These are phyloP conservation scores for Aspergillus candidus DNA, from an alignment of 2,329 filamentous ascomycete species.

Conservation along the genomic window DNA sequence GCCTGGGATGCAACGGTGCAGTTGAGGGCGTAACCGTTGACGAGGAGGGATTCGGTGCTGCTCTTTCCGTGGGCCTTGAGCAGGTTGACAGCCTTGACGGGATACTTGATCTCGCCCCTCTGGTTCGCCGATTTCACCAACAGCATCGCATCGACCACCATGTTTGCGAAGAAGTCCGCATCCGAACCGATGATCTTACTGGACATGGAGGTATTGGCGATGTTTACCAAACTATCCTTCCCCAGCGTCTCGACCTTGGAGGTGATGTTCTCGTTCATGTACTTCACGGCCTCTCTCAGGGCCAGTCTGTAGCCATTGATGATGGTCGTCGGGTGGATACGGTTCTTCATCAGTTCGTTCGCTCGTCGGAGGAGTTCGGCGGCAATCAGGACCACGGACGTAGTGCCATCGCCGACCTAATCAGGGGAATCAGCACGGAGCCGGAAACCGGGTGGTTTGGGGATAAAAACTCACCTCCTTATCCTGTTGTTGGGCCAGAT, in stretches of 20 bases:
- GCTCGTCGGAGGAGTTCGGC: conserved; percentile 87
- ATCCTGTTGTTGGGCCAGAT: conserved; percentile 96
- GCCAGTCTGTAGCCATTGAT: conserved; percentile 97
- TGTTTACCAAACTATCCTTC: conserved; percentile 83
- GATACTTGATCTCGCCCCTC: conserved; percentile 87
- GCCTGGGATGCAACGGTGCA: conserved; percentile 98
- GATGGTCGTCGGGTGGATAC: conserved; percentile 98
- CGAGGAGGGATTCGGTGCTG: conserved; percentile 74
- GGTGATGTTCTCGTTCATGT: conserved; percentile 97
- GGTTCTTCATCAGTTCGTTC: conserved; percentile 99
- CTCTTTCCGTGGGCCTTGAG: conserved; percentile 98
- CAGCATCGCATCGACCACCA: conserved; percentile 94
- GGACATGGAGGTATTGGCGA: conserved; percentile 98
- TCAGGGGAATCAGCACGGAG: conserved; percentile 6
- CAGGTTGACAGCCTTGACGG: conserved; percentile 97
- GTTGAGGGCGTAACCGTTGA: conserved; percentile 96
- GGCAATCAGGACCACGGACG: conserved; percentile 94
- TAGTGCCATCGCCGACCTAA: conserved; percentile 89
- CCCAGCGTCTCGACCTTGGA: conserved; percentile 90
- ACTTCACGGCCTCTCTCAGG: conserved; percentile 91
- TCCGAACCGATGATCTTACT: conserved; percentile 97
- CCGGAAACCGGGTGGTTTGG: neutral
- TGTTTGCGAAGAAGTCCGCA: conserved; percentile 93
- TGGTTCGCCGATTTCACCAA: conserved; percentile 91
- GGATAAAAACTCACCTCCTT: conserved; percentile 59